phyloP scores from a whole-genome alignment of 1,284 basidiomycete genomes.

The Peniophora sp. region DNA sequence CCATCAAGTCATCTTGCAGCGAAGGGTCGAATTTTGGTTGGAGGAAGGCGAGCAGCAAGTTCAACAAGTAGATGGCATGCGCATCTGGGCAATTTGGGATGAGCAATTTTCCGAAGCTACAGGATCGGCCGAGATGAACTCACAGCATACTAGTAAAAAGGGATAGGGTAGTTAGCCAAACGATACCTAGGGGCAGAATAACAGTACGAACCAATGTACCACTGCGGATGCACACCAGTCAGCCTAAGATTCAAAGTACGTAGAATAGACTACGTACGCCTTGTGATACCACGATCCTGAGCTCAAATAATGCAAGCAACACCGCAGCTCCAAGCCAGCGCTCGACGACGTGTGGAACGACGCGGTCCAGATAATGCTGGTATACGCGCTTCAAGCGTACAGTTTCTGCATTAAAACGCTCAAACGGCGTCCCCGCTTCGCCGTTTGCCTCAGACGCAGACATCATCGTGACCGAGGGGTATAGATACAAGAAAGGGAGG shows the following conservation, averaged over 20 bases:
- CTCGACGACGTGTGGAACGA: constrained; percentile 84
- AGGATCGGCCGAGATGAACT: constrained; percentile 19
- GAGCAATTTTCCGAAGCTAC: not conserved
- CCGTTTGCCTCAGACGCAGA: constrained; percentile 32
- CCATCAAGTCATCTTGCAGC: constrained; percentile 85
- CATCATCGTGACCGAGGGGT: constrained; percentile 31
- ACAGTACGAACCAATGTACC: constrained; percentile 76
- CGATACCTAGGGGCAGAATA: constrained; percentile 2
- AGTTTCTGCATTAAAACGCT: constrained; percentile 43
- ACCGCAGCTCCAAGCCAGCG: constrained; percentile 83
- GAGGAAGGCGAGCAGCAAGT: constrained; percentile 82
- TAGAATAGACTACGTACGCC: constrained; percentile 54
- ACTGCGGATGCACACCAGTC: constrained; percentile 35
- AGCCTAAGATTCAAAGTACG: not conserved
- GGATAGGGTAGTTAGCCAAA: constrained; percentile 1
- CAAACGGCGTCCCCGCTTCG: constrained; percentile 36
- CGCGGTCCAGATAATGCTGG: constrained; percentile 82
- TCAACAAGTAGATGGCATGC: constrained; percentile 88
- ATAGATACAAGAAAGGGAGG: not conserved
- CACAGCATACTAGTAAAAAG: constrained; percentile 52
- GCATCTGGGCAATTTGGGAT: constrained; percentile 52
- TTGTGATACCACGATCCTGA: constrained; percentile 85
- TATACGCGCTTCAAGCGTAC: constrained; percentile 57
- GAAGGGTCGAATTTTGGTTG: constrained; percentile 96
- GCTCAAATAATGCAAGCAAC: constrained; percentile 71